Base-by-base conservation (phyloP, 805 yeast species). In the Kluyveromyces starmeri region DNA sequence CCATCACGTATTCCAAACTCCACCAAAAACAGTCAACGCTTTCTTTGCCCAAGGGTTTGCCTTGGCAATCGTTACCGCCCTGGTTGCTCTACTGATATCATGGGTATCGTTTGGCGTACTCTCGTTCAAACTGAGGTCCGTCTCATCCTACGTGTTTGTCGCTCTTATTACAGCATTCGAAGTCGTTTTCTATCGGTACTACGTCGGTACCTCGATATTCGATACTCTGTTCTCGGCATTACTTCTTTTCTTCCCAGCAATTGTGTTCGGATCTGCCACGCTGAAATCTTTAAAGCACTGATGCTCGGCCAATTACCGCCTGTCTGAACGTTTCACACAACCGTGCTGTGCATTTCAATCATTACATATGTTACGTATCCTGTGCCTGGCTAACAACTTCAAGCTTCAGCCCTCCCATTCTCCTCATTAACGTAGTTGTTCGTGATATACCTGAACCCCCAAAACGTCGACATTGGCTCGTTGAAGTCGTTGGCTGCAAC, bases 191-290 rank as follows among this genome's bases (percentile, higher is more conserved):
- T 28, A 36, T 15, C 43, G 41, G 22, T 59, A 59, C 39, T 59
- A 53, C 32, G 30, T 50, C 22, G 61, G 61, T 15, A 38, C 45
- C 8, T 44, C 53, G 14, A 59, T 59, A 15, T 59, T 59, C 27
- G 55, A 48, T 4, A 52, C 61, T 11, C 30, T 59, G 25, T 28
- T 45, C 13, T 41, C 37, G 22, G 40, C 50, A 10, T 42, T 46
- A 12, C 47, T 74, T 15, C 57, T 79, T 36, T 70, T 70, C 4
- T 65, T 75, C 1, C 67, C 80, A 21, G 62, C 78, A 20, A 51
- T 81, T 26, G 67, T 69, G 50, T 57, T 75, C 34, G 92, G 92
- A 10, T 67, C 81, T n/a, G 71, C 73, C 45, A 79, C 78, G 12
- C 67, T 83, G 47, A 67, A 78, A 50, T 65, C 58, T 36, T 67